Evolutionary conservation across 805 yeast genomes (phyloP), one percentile per base, ranked within the genome.

Genomic region (Maudiozyma bulderi): DNA sequence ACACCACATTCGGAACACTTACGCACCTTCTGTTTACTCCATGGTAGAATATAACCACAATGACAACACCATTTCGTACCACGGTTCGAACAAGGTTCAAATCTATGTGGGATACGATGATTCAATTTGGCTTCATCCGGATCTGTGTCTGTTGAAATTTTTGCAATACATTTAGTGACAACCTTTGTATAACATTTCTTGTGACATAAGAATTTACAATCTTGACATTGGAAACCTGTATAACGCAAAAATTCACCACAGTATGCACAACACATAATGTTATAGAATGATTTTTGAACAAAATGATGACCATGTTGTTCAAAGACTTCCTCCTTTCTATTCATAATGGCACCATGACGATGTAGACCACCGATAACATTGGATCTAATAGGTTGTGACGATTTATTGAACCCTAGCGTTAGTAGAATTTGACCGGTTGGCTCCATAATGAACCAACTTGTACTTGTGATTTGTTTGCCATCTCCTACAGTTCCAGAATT

Each of bases 61-160:
- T 93, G 99, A 59, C 98, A 93, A 70, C 99, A 93, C 99, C 99
- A 93, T 63, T 91, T 90, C 2, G 99, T 95, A 59, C 96, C 95
- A 68, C 89, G 82, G 62, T 93, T 93, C 14, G 93, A 77, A 30
- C 81, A 79, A n/a, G 91, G 90, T 56, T 86, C 96, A 65, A 91
- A 91, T 64, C 96, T 80, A 65, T 93, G 99, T 35, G 99, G 99
- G 57, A 93, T 93, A 55, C 95, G 85, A 66, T 93, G 98, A 61
- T 93, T 93, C 65, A 93, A 77, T 66, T 86, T 82, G 26, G 86
- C 78, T 56, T 83, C 91, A 61, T 84, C 89, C 2, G 80, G 74
- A 61, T 82, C 86, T 42, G 73, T 67, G 52, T 83, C 89, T 5
- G 81, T 75, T 51, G 85, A 80, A 3, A 89, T 78, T 60, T 81